These are phyloP conservation scores for Juglanconis sp. DNA, from an alignment of 2,329 filamentous ascomycete genomes.

Conservation along the genomic window DNA sequence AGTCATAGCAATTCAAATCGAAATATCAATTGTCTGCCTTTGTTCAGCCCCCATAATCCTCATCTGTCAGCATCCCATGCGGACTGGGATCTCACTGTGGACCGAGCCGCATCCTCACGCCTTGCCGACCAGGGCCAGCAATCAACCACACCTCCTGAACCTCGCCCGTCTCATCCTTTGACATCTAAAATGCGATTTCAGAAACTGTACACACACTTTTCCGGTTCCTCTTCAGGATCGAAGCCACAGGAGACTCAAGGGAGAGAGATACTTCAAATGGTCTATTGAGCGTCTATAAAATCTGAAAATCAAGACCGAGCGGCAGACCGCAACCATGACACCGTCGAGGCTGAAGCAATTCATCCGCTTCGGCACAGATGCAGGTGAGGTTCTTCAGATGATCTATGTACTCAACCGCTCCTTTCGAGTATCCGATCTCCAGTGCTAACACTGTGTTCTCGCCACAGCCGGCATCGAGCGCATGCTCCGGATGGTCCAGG, in stretches of 20 bases:
- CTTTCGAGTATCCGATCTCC: not conserved
- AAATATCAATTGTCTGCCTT: not conserved
- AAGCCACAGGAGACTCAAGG: not conserved
- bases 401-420: not conserved
- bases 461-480: constrained; percentile 15
- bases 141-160: not conserved
- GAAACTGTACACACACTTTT: not conserved
- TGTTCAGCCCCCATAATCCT: not conserved
- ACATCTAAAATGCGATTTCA: not conserved
- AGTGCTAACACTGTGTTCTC: not conserved
- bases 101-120: not conserved
- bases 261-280: not conserved
- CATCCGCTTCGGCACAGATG: constrained; percentile 33
- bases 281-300: not conserved
- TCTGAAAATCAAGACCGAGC: too few relatives aligned
- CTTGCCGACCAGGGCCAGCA: not conserved
- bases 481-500: constrained; percentile 15
- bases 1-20: too few relatives aligned
- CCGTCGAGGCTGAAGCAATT: constrained; percentile 32
- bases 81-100: constrained; percentile 3
- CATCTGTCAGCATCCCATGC: not conserved
- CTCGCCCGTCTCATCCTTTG: not conserved
- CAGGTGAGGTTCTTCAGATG: constrained; percentile 18
- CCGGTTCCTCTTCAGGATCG: not conserved
- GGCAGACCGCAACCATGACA: not conserved